phyloP scores from a whole-genome alignment of 2,329 filamentous ascomycete genomes.

The Trichoderma sp. region DNA sequence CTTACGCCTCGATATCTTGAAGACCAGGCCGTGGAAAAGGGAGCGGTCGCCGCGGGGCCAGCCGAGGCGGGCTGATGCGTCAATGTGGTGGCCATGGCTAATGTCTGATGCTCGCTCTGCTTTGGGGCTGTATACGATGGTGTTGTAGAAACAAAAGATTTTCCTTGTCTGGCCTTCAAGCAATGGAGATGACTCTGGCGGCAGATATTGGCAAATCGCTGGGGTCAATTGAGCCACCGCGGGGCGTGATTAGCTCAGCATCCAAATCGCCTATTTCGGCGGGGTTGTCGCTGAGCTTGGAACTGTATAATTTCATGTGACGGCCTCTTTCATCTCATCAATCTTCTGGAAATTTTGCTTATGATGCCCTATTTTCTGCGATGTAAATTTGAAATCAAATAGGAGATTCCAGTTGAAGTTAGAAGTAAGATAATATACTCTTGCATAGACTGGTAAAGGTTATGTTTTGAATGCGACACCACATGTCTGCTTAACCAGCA shows the following conservation, averaged over 20 bases:
- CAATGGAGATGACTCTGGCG: background rate
- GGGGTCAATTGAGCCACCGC: conserved; percentile 11
- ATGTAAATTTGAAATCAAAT: background rate
- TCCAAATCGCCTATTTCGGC: background rate
- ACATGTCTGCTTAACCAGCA: background rate
- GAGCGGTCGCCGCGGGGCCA: conserved; percentile 23
- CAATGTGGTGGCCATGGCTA: conserved; percentile 17
- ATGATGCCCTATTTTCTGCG: background rate
- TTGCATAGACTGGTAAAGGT: background rate
- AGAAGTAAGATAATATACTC: background rate
- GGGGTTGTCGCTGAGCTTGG: background rate
- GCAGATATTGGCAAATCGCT: background rate
- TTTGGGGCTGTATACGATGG: background rate
- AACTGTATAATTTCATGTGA: background rate
- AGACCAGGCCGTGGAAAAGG: conserved; percentile 59
- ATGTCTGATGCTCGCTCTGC: background rate
- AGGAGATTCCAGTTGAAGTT: background rate
- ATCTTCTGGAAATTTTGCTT: background rate
- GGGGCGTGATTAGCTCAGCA: conserved; percentile 14
- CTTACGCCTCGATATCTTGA: conserved; percentile 64
- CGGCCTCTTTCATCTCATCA: background rate
- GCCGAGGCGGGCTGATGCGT: conserved; percentile 16
- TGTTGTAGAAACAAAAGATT: background rate
- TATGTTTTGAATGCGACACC: background rate
- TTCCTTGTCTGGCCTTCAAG: background rate